Conservation (phyloP, 2,329 filamentous ascomycete genomes). For the Domatiomyces globalis region DNA sequence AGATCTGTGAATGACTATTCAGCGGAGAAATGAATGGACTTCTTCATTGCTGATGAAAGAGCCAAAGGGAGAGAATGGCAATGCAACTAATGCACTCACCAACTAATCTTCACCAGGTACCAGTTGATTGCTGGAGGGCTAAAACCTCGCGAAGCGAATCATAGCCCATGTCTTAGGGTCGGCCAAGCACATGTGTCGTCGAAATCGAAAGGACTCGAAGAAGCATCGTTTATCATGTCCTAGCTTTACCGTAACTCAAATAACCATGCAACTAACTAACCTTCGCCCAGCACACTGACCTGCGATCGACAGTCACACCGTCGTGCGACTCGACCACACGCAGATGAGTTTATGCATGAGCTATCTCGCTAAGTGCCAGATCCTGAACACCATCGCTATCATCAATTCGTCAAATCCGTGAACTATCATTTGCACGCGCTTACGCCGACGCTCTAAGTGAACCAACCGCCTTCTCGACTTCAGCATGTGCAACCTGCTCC, state of each 20-base stretch:
- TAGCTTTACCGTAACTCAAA: background rate
- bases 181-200: background rate
- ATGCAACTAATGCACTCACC: no score
- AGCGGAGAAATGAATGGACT: no score
- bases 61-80: no score
- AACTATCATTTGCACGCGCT: background rate
- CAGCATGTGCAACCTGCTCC: conserved; percentile 61
- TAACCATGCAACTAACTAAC: background rate
- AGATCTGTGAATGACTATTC: no score
- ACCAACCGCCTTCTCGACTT: conserved; percentile 56
- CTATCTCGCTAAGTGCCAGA: background rate
- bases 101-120: no score
- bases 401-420: background rate
- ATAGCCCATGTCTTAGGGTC: no score
- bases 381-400: conserved; percentile 1
- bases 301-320: no score
- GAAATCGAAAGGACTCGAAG: background rate
- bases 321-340: background rate
- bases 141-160: no score
- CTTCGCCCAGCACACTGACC: no score
- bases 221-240: background rate
- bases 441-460: conserved; percentile 14
- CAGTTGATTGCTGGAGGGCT: no score
- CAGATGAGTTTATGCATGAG: background rate
- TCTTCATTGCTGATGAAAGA: no score